Evolutionary conservation across 2,329 filamentous ascomycete genomes (phyloP), one percentile per base, ranked within the genome.

Genomic region (Monosporascus sp.): DNA sequence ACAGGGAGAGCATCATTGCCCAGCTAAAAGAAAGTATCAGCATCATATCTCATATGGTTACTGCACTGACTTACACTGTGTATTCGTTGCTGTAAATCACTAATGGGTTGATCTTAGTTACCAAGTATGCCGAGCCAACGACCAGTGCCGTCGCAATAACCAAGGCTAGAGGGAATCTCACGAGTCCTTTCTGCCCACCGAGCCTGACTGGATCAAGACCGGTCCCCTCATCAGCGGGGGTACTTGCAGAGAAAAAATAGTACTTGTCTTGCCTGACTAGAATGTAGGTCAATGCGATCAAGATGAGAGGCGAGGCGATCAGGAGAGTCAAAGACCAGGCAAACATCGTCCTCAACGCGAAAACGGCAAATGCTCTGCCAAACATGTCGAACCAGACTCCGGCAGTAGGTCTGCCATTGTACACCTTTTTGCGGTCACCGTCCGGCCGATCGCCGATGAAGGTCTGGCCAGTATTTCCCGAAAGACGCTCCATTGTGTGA

Each of bases 351-450:
- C 88, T 83, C 39, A 97, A 77, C 47, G 81, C 80, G 65, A 97
- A 89, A 2, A 96, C 78, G 17, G 87, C 89, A 68, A 97, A 91
- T 1, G 78, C 78, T 52, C 78, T 81, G 44, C 93, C 94, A 59
- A 96, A 93, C 7, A 97, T 72, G 66, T 97, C 94, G 65, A 97
- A 97, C 90, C 92, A 99, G 15, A 97, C 90, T 31, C 86, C 89
- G 55, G 82, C 77, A 17, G 80, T 84, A 5, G 85, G 84, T 37
- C 74, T 77, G 9, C 89, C 88, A 56, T 86, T 88, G 57, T 82
- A 77, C 2, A 87, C 81, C 62, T 85, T 85, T 51, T 79, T 81
- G 49, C 77, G 75, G 52, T 79, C 76, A 7, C 77, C 73, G 50
- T 84, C 81, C 9, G 74, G 71, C 39, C 80, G 70, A 17, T 75